Conservation (phyloP, 345 rosid genomes). For the Aegle marmelos region DNA sequence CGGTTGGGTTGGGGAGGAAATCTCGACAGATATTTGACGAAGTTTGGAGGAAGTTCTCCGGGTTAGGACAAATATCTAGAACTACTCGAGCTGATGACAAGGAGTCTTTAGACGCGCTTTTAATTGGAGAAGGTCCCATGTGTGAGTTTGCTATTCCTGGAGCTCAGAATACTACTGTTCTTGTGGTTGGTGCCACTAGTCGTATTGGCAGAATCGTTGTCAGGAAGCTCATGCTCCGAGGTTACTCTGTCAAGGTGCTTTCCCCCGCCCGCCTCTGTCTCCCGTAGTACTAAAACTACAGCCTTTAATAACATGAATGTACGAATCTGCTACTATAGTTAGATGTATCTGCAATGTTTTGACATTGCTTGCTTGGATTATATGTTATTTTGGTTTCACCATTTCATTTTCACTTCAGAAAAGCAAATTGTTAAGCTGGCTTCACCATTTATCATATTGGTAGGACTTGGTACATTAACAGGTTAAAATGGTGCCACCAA, state of each 20-base stretch:
- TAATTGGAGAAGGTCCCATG: slow-evolving; percentile 88
- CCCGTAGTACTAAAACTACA: neutral
- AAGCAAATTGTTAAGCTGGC: neutral
- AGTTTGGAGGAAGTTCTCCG: slow-evolving; percentile 96
- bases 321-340: neutral
- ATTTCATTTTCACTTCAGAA: neutral
- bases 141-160: slow-evolving; percentile 94
- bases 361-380: neutral
- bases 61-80: slow-evolving; percentile 89
- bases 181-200: slow-evolving; percentile 90
- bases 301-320: neutral
- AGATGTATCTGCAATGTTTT: neutral
- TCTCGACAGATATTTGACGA: slow-evolving; percentile 88
- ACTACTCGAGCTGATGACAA: slow-evolving; percentile 67
- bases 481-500: neutral
- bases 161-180: slow-evolving; percentile 86
- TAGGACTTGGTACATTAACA: neutral
- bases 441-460: neutral
- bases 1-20: slow-evolving; percentile 82
- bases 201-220: slow-evolving; percentile 90
- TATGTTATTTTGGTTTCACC: neutral
- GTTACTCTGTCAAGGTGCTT: slow-evolving; percentile 80
- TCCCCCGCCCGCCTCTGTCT: no score
- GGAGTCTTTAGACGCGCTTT: slow-evolving; percentile 59
- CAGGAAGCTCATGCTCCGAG: slow-evolving; percentile 95